Percentiles rank a stretch among this genome's conserved stretches.
These are phyloP conservation scores for Penicillium chermesinum DNA, from an alignment of 495 filamentous ascomycete species.

Conservation along the genomic window DNA sequence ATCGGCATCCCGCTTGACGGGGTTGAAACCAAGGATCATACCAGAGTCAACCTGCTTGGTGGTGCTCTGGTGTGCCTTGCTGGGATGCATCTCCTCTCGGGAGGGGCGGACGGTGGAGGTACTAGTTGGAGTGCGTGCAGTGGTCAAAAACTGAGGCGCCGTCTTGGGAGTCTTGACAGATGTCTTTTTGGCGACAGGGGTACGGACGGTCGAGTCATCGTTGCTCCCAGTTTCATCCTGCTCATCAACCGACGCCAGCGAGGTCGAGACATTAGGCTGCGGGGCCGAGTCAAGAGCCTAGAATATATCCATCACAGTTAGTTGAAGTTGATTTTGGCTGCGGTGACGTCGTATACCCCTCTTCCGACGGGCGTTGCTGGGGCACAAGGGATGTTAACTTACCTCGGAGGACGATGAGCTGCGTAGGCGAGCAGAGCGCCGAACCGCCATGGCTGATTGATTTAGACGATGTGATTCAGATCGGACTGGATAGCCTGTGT, in stretches of 20 bases:
- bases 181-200: conserved; percentile 18
- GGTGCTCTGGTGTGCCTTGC: conserved; percentile 65
- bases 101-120: conserved; percentile 40
- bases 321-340: background rate
- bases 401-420: conserved; percentile 28
- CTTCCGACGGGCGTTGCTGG: conserved; percentile 14
- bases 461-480: background rate
- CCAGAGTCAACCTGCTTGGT: conserved; percentile 62
- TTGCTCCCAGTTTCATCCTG: conserved; percentile 27
- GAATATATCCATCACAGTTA: conserved; percentile 1
- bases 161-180: conserved; percentile 13
- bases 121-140: conserved; percentile 49
- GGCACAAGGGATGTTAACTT: conserved; percentile 8
- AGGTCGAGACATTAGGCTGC: conserved; percentile 10
- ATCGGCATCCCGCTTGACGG: conserved; percentile 46
- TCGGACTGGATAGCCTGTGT: background rate
- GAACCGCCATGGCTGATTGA: conserved; percentile 32
- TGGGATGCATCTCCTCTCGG: conserved; percentile 72
- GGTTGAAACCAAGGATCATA: conserved; percentile 61
- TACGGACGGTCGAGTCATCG: conserved; percentile 13
- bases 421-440: conserved; percentile 38
- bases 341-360: conserved; percentile 9
- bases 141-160: conserved; percentile 13
- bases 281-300: conserved; percentile 9
- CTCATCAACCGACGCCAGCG: conserved; percentile 36